Conservation (phyloP, 192 early-diverging fungal genomes). For the Gorgonomyces haynaldii region DNA sequence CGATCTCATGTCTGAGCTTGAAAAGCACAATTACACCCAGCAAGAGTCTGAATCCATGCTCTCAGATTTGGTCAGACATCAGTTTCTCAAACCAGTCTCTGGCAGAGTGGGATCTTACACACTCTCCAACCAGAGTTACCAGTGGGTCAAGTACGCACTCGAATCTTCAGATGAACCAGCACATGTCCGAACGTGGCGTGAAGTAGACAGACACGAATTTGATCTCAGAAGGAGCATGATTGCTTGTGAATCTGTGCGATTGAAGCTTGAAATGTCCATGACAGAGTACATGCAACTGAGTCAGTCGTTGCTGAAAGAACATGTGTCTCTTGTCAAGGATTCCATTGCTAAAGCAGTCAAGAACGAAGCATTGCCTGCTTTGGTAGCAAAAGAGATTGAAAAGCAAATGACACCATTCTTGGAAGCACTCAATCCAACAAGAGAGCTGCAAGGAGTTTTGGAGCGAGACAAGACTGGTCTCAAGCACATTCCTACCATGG, state of each 20-base stretch:
- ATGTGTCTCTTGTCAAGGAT: conserved; percentile 18
- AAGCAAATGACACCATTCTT: conserved; percentile 20
- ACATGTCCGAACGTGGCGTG: conserved; percentile 17
- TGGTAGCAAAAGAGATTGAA: conserved; percentile 3
- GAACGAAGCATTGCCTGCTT: conserved; percentile 14
- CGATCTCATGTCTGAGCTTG: conserved; percentile 15
- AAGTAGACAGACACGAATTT: conserved; percentile 26
- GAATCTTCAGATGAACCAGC: conserved; percentile 25
- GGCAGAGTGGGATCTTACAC: conserved; percentile 10
- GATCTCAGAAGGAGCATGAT: conserved; percentile 19
- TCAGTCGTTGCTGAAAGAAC: conserved; percentile 15
- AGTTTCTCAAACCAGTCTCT: conserved; percentile 20
- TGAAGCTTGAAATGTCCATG: conserved; percentile 16
- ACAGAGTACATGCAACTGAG: conserved; percentile 25
- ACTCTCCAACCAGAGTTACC: conserved; percentile 15
- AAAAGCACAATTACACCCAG: conserved; percentile 4
- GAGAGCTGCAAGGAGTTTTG: conserved; percentile 25
- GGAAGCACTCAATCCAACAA: conserved; percentile 24
- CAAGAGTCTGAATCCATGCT: conserved; percentile 16
- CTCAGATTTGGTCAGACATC: conserved; percentile 15
- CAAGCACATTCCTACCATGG: conserved; percentile 14
- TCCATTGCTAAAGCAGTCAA: conserved; percentile 16
- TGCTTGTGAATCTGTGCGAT: conserved; percentile 18
- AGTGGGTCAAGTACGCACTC: conserved; percentile 24
- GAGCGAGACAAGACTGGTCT: conserved; percentile 29